These are phyloP conservation scores for Aphanomyces euteiches DNA, from an alignment of 352 stramenopile genomes.

Conservation along the genomic window DNA sequence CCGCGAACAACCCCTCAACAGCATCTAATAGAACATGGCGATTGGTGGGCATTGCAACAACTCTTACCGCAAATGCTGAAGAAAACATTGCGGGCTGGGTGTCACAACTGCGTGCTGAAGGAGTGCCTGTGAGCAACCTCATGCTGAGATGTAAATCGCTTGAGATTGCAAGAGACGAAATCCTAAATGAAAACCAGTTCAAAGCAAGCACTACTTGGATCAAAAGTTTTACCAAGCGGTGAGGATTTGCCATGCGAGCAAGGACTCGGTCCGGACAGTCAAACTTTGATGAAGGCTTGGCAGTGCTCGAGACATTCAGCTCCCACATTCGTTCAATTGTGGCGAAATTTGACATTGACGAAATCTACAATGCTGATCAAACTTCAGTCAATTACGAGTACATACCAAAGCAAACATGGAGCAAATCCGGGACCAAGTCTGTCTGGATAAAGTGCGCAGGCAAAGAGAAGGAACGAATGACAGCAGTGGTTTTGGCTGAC, in stretches of 20 bases:
- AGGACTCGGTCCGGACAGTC: conserved; percentile 30
- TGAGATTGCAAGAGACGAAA: conserved; percentile 10
- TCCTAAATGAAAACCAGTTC: conserved; percentile 2
- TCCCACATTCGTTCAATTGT: not conserved
- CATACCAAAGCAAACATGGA: conserved; percentile 30
- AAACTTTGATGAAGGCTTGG: conserved; percentile 15
- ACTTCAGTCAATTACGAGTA: no score
- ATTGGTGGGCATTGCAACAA: conserved; percentile 1
- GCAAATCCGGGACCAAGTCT: conserved; percentile 21
- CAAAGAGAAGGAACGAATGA: conserved; percentile 36
- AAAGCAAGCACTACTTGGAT: conserved; percentile 10
- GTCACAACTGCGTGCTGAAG: not conserved
- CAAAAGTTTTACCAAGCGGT: not conserved
- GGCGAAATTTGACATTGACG: not conserved
- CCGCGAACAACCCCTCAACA: conserved; percentile 1
- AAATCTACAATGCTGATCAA: conserved; percentile 31
- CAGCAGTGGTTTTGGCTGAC: conserved; percentile 34
- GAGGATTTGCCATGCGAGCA: conserved; percentile 23
- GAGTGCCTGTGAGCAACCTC: conserved; percentile 2
- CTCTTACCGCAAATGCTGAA: not conserved
- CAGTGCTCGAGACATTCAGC: not conserved
- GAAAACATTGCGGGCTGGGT: conserved; percentile 5
- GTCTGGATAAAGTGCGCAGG: conserved; percentile 34
- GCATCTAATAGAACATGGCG: not conserved
- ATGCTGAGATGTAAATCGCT: conserved; percentile 5